These are phyloP conservation scores for Epichloe uncinata DNA, from an alignment of 2,329 filamentous ascomycete species.

Conservation along the genomic window DNA sequence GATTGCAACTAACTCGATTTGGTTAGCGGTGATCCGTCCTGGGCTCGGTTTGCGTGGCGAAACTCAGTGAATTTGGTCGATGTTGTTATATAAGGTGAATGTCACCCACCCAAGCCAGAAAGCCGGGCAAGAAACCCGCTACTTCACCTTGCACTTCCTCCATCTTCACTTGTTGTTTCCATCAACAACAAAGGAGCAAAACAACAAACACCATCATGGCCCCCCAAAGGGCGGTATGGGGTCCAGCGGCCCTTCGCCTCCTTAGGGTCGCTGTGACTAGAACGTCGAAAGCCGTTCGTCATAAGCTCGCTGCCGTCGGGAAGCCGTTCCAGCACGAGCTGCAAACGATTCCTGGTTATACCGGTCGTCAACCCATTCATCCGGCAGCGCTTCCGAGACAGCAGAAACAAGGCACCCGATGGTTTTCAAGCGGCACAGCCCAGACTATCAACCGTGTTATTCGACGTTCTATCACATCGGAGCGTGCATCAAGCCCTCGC, in stretches of 20 bases:
- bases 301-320: slow-evolving; percentile 31
- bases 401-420: slow-evolving; percentile 29
- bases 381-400: slow-evolving; percentile 39
- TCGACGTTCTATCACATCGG: slow-evolving; percentile 38
- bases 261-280: slow-evolving; percentile 38
- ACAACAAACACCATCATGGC: slow-evolving; percentile 29
- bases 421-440: slow-evolving; percentile 32
- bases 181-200: background rate
- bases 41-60: slow-evolving; percentile 12
- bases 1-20: background rate
- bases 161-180: background rate
- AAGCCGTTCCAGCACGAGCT: slow-evolving; percentile 32
- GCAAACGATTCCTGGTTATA: slow-evolving; percentile 26
- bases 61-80: slow-evolving; percentile 8
- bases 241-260: slow-evolving; percentile 40
- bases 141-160: background rate
- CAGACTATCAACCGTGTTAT: slow-evolving; percentile 31
- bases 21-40: background rate
- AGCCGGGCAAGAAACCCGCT: background rate
- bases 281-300: slow-evolving; percentile 37
- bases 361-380: slow-evolving; percentile 37
- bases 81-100: slow-evolving; percentile 11
- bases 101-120: background rate
- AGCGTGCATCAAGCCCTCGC: slow-evolving; percentile 17
- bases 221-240: slow-evolving; percentile 43